These are phyloP conservation scores for Lactarius akahatsu DNA, from an alignment of 768 basidiomycete species.

Conservation along the genomic window DNA sequence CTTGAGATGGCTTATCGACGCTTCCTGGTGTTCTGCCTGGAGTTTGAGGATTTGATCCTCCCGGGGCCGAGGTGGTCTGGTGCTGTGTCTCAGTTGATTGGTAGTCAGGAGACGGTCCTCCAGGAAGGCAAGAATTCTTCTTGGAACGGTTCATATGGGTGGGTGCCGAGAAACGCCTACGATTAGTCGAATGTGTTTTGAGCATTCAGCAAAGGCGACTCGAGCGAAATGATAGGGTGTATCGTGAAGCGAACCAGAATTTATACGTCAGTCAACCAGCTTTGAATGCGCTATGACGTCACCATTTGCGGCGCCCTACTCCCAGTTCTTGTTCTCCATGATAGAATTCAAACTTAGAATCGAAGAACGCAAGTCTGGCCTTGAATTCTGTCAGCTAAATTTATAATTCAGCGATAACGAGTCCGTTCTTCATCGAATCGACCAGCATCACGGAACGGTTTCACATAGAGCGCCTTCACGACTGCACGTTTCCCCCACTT, in stretches of 20 bases:
- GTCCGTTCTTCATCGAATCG: conserved; percentile 33
- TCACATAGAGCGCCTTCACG: conserved; percentile 62
- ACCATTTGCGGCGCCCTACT: neutral
- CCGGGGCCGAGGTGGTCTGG: neutral
- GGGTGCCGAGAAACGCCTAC: neutral
- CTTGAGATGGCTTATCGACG: neutral
- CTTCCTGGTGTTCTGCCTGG: neutral
- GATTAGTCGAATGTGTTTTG: neutral
- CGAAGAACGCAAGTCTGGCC: neutral
- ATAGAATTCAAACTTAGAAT: neutral
- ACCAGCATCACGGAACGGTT: conserved; percentile 54
- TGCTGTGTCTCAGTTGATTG: neutral
- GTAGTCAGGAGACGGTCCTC: conserved; percentile 20
- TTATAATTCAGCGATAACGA: neutral
- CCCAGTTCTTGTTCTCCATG: no score
- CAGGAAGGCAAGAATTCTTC: conserved; percentile 1
- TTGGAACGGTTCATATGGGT: neutral
- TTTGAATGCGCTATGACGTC: neutral
- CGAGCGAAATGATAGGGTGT: conserved; percentile 1
- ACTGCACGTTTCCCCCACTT: conserved; percentile 63
- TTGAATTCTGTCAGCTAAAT: neutral
- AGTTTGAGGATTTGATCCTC: neutral
- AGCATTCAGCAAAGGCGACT: conserved; percentile 1
- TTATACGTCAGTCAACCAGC: neutral
- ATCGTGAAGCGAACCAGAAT: neutral